Base-by-base conservation (phyloP, 176 grass and related monocot genomes). In the Raddia distichophylla region DNA sequence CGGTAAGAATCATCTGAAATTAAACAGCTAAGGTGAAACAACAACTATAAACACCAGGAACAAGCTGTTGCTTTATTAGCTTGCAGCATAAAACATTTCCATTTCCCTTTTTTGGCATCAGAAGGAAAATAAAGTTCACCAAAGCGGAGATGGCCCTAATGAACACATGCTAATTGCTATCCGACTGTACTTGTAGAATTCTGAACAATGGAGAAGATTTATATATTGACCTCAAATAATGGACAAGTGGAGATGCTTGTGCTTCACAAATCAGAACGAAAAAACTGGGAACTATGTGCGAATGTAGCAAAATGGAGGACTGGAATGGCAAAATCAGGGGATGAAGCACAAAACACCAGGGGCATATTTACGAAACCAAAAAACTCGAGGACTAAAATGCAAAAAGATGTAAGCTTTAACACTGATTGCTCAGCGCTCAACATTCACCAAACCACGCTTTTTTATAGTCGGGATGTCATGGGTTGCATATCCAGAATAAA, bases 1-100 rank as follows among this genome's bases (percentile, higher is more conserved):
- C 73, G 11, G 85, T 87, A 87, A 95, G 91, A 89, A 99, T 95
- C 89, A 99, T 99, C 96, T 99, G 87, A 73, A 87, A 91, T 85
- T 64, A 76, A 77, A 72, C 3, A n/a, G 40, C 62, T 45, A 82
- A 69, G 44, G 47, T 81, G 74, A 85, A 69, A 81, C 22, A 43
- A 67, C 80, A 68, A 49, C 45, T 46, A 80, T 63, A 83, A 85
- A 74, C 35, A 51, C 44, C 63, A 37, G 14, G 40, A 71, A 20
- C 42, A 76, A 2, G 35, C 3, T 43, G 10, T 46, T 61, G 12
- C 57, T 4, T 8, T 67, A 32, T 65, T 57, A 69, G 3, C 3
- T 56, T 53, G 20, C 27, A 35, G 47, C 50, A 72, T 47, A 10
- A 16, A 20, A 46, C 47, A n/a, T 27, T 78, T 66, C 11, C 37